phyloP scores from a whole-genome alignment of 495 filamentous ascomycete species.

The Astrothelium macrocarpum region DNA sequence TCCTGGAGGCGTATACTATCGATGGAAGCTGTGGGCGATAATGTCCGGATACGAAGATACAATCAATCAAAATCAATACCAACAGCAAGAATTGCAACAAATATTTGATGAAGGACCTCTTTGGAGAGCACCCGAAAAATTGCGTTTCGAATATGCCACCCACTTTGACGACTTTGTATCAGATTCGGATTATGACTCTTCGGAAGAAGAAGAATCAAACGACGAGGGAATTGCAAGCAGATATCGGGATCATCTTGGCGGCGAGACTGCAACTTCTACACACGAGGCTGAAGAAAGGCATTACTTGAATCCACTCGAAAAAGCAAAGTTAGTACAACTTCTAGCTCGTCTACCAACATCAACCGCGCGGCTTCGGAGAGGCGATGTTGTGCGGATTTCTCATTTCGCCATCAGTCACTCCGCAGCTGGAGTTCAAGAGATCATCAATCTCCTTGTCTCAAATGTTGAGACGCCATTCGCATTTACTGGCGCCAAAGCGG shows the following conservation, averaged over 20 bases:
- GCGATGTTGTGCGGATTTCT: slow-evolving; percentile 78
- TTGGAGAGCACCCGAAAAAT: slow-evolving; percentile 58
- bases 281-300: slow-evolving; percentile 47
- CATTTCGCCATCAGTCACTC: slow-evolving; percentile 86
- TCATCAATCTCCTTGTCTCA: slow-evolving; percentile 74
- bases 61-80: slow-evolving; percentile 20
- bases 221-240: slow-evolving; percentile 56
- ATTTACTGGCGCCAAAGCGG: slow-evolving; percentile 50
- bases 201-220: slow-evolving; percentile 78
- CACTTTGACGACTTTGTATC: slow-evolving; percentile 65
- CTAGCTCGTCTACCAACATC: slow-evolving; percentile 71
- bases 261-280: not conserved
- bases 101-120: slow-evolving; percentile 60
- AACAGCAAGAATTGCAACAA: slow-evolving; percentile 31
- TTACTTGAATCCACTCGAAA: slow-evolving; percentile 76
- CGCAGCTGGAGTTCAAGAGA: slow-evolving; percentile 69
- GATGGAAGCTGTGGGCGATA: slow-evolving; percentile 82
- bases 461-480: slow-evolving; percentile 67
- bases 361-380: slow-evolving; percentile 64
- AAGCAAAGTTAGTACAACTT: slow-evolving; percentile 71
- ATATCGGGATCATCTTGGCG: slow-evolving; percentile 34
- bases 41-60: slow-evolving; percentile 46
- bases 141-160: slow-evolving; percentile 69
- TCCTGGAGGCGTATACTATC: slow-evolving; percentile 75
- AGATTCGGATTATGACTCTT: slow-evolving; percentile 76